These are phyloP conservation scores for Phytophthora gonapodyides DNA, from an alignment of 352 stramenopile genomes.

Conservation along the genomic window DNA sequence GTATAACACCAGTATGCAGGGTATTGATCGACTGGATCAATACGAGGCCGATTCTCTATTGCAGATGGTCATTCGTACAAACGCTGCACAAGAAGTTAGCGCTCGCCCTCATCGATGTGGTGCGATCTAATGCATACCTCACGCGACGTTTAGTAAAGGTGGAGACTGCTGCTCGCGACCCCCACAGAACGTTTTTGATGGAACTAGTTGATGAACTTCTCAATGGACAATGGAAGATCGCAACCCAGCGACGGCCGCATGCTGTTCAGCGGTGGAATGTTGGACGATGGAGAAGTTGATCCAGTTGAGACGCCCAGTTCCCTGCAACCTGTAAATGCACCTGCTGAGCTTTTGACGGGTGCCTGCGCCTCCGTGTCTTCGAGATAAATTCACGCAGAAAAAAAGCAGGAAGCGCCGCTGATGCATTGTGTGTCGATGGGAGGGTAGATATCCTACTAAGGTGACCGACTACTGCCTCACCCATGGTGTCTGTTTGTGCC, in stretches of 20 bases:
- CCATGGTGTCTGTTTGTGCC: background rate
- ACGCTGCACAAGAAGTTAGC: background rate
- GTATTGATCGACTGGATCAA: background rate
- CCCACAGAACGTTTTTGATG: no score
- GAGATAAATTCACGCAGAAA: slow-evolving; percentile 8
- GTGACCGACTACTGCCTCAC: slow-evolving; percentile 9
- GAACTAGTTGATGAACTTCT: no score
- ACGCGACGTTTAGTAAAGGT: no score
- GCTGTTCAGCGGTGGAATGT: no score
- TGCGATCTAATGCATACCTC: no score
- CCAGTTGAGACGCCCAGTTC: slow-evolving; percentile 1
- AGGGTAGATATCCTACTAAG: slow-evolving; percentile 10
- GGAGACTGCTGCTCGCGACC: no score
- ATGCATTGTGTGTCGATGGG: background rate
- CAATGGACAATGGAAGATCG: no score
- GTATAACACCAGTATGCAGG: slow-evolving; percentile 9
- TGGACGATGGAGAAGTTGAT: background rate
- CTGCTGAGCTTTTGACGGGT: background rate
- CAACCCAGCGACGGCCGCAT: no score
- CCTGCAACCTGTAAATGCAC: background rate
- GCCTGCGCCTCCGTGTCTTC: background rate
- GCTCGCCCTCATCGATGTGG: no score
- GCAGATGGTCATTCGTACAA: slow-evolving; percentile 1
- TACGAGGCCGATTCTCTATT: background rate
- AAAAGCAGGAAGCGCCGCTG: slow-evolving; percentile 6